Base-by-base conservation (phyloP, 306 rosid genomes). In the Dalbergia cochinchinensis region DNA sequence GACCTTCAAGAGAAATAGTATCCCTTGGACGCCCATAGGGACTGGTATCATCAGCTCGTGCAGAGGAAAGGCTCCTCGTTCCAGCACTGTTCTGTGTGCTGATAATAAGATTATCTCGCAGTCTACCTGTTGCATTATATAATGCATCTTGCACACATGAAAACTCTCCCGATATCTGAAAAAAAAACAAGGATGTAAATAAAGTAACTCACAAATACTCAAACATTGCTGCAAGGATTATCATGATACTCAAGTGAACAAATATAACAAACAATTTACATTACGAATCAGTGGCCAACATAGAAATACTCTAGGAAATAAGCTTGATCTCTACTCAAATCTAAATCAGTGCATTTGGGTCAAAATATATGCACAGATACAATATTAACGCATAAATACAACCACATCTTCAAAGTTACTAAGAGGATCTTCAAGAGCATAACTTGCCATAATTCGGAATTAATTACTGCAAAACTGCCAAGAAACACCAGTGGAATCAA, bases 91-190 rank as follows among this genome's bases (percentile, higher is more conserved):
- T 87, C 72, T 84, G 86, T n/a, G 82, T 68, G 71, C 85, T 83
- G 74, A 87, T 74, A 73, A 95, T 87, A 70, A 95, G 79, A 84
- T 95, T 90, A 80, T 95, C 97, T 74, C 99, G 90, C 75, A 95
- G 80, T 83, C 97, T 92, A 77, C 99, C 97, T 78, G 97, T 95
- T 72, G 88, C 89, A 83, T 91, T 89, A 86, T 93, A 95, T 71
- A 93, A 86, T 44, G 99, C 99, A 83, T 95, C 99, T 90, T 91
- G 99, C 81, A 95, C 99, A 74, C 83, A 90, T 50, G 96, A 77
- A 87, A 90, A 90, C 73, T 90, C 91, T 51, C 99, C 99, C 35
- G 93, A 89, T 84, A 95, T 90, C 99, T 95, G 94, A 80, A 74
- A 9, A 15, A 42, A 58, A 78, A 66, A 81, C 22, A 18, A 67